Conservation (phyloP, 2,329 filamentous ascomycete species). For the Xylaria sp. region DNA sequence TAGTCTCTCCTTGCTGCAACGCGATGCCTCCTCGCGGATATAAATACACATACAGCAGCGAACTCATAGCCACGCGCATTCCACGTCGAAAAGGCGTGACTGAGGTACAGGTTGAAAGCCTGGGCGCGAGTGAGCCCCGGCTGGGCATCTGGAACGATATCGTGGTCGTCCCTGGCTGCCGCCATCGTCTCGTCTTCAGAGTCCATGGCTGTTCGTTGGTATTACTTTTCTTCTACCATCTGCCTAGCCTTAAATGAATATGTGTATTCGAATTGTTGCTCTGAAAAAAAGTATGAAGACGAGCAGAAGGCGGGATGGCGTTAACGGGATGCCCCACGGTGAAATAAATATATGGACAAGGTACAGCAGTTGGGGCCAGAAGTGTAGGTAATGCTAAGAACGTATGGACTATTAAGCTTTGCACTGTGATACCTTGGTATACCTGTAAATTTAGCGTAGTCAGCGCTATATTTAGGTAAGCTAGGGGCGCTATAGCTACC, state of each 20-base stretch:
- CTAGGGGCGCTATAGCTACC: no score
- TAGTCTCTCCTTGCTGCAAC: conserved; percentile 1
- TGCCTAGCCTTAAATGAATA: background rate
- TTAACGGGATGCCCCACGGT: background rate
- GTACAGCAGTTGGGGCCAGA: no score
- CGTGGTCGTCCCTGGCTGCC: background rate
- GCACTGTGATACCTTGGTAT: no score
- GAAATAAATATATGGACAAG: background rate
- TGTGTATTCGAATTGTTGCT: background rate
- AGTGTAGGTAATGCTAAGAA: no score
- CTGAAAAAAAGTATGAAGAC: background rate
- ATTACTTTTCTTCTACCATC: background rate
- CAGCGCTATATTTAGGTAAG: no score
- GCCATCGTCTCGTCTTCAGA: conserved; percentile 26
- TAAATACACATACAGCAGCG: conserved; percentile 57
- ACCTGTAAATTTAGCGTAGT: no score
- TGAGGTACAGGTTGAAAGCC: conserved; percentile 59
- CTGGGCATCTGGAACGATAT: background rate
- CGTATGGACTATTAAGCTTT: no score
- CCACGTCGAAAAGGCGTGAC: conserved; percentile 67
- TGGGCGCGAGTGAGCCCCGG: conserved; percentile 50
- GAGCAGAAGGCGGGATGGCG: background rate
- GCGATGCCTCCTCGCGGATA: background rate
- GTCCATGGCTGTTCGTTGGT: conserved; percentile 24
- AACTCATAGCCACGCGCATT: conserved; percentile 68